A percentile compares a stretch with the other conserved stretches of the same genome.
These are phyloP conservation scores for Globisporangium apiculatum DNA, from an alignment of 352 stramenopile species.

Conservation along the genomic window DNA sequence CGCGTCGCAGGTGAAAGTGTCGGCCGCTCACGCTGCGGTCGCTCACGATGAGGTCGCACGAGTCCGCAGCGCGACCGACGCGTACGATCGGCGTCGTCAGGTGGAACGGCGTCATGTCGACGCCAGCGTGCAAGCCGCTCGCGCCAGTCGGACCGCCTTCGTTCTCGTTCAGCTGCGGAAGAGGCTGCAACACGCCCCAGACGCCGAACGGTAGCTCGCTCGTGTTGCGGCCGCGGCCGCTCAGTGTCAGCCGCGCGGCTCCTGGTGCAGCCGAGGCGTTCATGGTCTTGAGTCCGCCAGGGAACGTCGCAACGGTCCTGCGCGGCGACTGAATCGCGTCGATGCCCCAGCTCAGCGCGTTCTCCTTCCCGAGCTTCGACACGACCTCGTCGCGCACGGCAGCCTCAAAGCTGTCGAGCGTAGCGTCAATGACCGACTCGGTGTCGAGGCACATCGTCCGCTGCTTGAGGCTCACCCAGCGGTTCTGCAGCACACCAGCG, in stretches of 20 bases:
- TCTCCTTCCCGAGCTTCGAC: constrained; percentile 62
- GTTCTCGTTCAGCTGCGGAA: constrained; percentile 66
- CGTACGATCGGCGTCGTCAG: constrained; percentile 65
- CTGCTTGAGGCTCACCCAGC: constrained; percentile 69
- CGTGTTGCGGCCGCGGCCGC: constrained; percentile 2
- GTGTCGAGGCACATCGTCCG: constrained; percentile 62
- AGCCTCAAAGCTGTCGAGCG: constrained; percentile 56
- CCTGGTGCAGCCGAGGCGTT: not conserved
- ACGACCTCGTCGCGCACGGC: constrained; percentile 57
- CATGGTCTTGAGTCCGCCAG: constrained; percentile 3
- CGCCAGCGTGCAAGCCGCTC: constrained; percentile 6
- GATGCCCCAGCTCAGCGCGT: constrained; percentile 74
- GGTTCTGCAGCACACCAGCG: constrained; percentile 36
- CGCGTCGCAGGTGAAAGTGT: constrained; percentile 75
- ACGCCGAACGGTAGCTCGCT: constrained; percentile 48
- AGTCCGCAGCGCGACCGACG: constrained; percentile 72
- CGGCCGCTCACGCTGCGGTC: constrained; percentile 81
- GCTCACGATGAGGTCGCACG: constrained; percentile 84
- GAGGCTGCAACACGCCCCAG: constrained; percentile 64
- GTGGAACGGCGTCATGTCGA: constrained; percentile 57
- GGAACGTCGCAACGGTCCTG: constrained; percentile 17
- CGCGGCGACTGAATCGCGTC: constrained; percentile 79
- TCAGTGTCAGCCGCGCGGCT: not conserved
- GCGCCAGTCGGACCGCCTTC: constrained; percentile 25
- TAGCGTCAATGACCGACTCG: constrained; percentile 62